These are phyloP conservation scores for Starmera pachycereana DNA, from an alignment of 805 yeast genomes.

Conservation along the genomic window DNA sequence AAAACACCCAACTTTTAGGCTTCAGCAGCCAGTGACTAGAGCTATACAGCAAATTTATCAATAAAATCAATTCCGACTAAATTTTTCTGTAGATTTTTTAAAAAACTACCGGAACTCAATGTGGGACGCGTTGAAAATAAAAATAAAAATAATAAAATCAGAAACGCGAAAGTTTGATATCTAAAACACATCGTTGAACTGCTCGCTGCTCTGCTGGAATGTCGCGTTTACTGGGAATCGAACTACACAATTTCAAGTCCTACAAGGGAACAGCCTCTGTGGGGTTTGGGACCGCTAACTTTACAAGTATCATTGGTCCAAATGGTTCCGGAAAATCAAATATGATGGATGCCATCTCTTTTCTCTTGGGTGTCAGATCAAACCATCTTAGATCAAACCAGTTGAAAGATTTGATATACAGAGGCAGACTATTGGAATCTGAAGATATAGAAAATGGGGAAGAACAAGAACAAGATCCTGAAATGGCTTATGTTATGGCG, in stretches of 20 bases:
- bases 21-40: no score
- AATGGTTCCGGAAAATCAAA: constrained; percentile 97
- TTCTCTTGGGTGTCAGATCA: constrained; percentile 80
- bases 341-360: constrained; percentile 95
- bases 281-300: constrained; percentile 74
- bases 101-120: no score
- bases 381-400: constrained; percentile 65
- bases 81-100: no score
- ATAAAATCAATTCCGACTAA: no score
- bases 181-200: no score
- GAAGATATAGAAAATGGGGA: constrained; percentile 15
- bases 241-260: constrained; percentile 82
- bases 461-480: constrained; percentile 15
- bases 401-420: constrained; percentile 67
- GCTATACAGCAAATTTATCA: no score
- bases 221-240: constrained; percentile 79
- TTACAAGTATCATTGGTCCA: constrained; percentile 94
- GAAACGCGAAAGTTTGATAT: no score
- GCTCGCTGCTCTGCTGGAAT: constrained; percentile 25
- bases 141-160: no score
- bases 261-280: constrained; percentile 67
- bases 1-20: no score
- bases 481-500: constrained; percentile 69
- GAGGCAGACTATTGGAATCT: constrained; percentile 42
- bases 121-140: no score